Evolutionary conservation across 2,329 filamentous ascomycete species (phyloP).

Genomic region (Neurospora sp.): DNA sequence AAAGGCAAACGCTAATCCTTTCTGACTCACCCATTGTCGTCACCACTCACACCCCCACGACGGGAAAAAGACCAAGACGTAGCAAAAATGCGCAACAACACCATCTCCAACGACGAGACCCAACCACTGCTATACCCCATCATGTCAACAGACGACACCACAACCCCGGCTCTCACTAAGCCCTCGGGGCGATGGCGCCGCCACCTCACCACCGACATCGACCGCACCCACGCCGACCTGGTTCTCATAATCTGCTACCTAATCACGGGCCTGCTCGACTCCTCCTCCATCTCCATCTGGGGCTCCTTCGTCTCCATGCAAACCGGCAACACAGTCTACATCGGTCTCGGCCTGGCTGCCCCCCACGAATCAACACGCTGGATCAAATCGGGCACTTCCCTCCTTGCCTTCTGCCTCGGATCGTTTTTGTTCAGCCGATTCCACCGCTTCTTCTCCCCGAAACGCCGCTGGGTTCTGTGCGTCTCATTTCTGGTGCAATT

Average conservation of each 20-base stretch:
- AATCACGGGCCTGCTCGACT: constrained; percentile 70
- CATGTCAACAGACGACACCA: background rate
- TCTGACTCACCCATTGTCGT: background rate
- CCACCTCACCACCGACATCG: constrained; percentile 37
- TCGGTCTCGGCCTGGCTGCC: constrained; percentile 62
- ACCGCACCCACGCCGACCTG: constrained; percentile 55
- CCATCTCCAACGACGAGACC: background rate
- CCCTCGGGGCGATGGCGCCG: constrained; percentile 20
- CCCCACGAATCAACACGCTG: constrained; percentile 47
- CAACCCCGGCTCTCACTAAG: background rate
- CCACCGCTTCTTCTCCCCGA: constrained; percentile 49
- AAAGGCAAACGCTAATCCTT: background rate
- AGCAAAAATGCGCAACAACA: background rate
- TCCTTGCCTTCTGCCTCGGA: constrained; percentile 61
- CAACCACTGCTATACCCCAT: background rate
- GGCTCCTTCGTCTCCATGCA: constrained; percentile 79
- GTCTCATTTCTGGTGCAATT: constrained; percentile 46
- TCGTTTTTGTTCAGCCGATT: constrained; percentile 62
- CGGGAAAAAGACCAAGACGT: background rate
- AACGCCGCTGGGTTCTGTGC: constrained; percentile 56
- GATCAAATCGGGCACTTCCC: constrained; percentile 63
- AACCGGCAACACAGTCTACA: constrained; percentile 73
- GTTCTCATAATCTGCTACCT: constrained; percentile 64
- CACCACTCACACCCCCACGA: background rate
- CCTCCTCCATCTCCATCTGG: constrained; percentile 66